phyloP scores from a whole-genome alignment of 352 stramenopile genomes.

The Phytophthora multivora region DNA sequence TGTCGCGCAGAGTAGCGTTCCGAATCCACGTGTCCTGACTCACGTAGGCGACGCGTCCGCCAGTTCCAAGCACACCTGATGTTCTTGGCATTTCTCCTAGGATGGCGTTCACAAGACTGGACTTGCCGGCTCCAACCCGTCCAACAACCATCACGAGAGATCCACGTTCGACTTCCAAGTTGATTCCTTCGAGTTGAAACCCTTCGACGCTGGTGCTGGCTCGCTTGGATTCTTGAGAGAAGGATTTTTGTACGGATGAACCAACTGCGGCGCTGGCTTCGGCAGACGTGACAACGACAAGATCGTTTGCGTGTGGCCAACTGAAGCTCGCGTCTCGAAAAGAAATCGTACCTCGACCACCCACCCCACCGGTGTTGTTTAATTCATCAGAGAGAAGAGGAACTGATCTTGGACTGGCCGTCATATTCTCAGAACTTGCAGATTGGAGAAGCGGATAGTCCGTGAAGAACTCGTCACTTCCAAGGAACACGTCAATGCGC shows the following conservation, averaged over 20 bases:
- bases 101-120: constrained; percentile 51
- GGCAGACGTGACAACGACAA: constrained; percentile 25
- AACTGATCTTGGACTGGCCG: too few species aligned
- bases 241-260: neutral
- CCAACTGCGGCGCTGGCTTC: neutral
- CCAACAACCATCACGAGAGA: constrained; percentile 60
- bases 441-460: neutral
- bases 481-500: constrained; percentile 28
- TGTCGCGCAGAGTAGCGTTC: constrained; percentile 88
- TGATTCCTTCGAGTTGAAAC: constrained; percentile 35
- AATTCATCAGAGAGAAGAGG: too few species aligned
- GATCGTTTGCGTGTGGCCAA: constrained; percentile 19
- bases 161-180: constrained; percentile 65
- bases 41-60: constrained; percentile 68
- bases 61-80: constrained; percentile 23
- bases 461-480: constrained; percentile 13
- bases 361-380: neutral
- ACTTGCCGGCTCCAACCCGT: constrained; percentile 53
- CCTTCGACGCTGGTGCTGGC: neutral
- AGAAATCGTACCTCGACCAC: constrained; percentile 16
- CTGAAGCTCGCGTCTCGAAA: constrained; percentile 30
- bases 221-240: neutral
- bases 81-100: constrained; percentile 50
- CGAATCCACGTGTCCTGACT: constrained; percentile 93
- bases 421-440: neutral